Conservation (phyloP, 2,329 filamentous ascomycete species). For the Didymella pinodella region DNA sequence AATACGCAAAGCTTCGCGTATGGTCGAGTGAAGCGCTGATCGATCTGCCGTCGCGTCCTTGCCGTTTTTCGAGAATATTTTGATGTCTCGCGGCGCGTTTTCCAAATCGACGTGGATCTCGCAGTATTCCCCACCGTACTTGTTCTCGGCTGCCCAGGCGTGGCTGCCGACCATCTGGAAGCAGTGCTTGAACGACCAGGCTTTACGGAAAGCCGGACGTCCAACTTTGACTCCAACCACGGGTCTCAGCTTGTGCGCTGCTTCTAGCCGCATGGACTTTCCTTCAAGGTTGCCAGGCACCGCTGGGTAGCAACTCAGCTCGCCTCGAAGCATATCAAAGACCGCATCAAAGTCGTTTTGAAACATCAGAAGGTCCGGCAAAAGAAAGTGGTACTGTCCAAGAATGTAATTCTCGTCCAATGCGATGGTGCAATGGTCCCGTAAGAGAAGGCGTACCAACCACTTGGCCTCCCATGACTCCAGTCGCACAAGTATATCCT, state of each 20-base stretch:
- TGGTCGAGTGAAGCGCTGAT: constrained; percentile 65
- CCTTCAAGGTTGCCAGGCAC: constrained; percentile 46
- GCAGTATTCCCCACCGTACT: constrained; percentile 87
- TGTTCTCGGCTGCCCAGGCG: constrained; percentile 77
- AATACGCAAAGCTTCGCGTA: constrained; percentile 71
- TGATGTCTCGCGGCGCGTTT: constrained; percentile 64
- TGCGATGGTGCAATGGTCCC: constrained; percentile 73
- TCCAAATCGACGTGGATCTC: constrained; percentile 81
- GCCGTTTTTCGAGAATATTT: constrained; percentile 91
- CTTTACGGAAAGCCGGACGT: constrained; percentile 56
- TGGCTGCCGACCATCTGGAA: constrained; percentile 67
- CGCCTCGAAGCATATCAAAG: constrained; percentile 61
- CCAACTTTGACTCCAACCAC: constrained; percentile 56
- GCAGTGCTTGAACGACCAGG: constrained; percentile 72
- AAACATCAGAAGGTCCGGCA: constrained; percentile 74
- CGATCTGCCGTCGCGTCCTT: constrained; percentile 85
- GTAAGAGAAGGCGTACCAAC: constrained; percentile 83
- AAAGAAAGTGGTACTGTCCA: constrained; percentile 69
- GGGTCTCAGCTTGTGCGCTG: constrained; percentile 50
- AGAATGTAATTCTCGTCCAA: constrained; percentile 67
- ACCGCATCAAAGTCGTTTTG: constrained; percentile 72
- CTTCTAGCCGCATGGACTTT: constrained; percentile 46
- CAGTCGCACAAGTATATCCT: constrained; percentile 54
- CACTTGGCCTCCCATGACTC: constrained; percentile 80
- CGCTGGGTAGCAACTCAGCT: constrained; percentile 50